Evolutionary conservation across 495 filamentous ascomycete genomes (phyloP), one percentile per base, ranked within the genome.

Genomic region (Hyphodiscus hymeniophilus): DNA sequence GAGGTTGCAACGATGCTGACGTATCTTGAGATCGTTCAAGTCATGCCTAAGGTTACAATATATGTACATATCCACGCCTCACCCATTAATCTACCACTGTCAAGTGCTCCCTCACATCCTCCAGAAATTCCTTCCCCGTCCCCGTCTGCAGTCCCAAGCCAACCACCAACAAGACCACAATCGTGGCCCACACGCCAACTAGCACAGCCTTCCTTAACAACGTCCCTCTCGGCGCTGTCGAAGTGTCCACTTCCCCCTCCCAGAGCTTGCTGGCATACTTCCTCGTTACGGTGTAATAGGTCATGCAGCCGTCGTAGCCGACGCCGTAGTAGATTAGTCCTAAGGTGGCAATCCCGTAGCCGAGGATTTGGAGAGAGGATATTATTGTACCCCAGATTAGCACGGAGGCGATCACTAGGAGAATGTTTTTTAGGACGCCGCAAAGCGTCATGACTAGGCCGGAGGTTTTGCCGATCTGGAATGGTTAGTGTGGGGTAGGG

Each of bases 351-450:
- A 85, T 73, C 50, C 58, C 56, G 67, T 87, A 87, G 35, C 84
- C 84, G 44, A 82, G 52, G 43, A 75, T 66, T 56, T 89, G 84
- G 28, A 85, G 59, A 1, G 57, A 45, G 3, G 74, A 65, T 48
- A 87, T 70, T 16, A 67, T 64, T 18, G 82, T 84, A 42, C 71
- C 66, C 77, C 81, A 87, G 60, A 87, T 73, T 31, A 81, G 44
- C 52, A 86, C 76, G 13, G 79, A 80, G 18, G 70, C 69, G 23
- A 74, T 56, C 46, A 88, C 80, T 21, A 89, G 74, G 30, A 87
- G 66, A 55, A 87, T 85, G 60, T 86, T 84, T 59, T 88, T 88
- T 44, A 87, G 75, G 49, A 87, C 80, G 41, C 85, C 83, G 35
- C 77, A 82, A 16, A 89, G 80, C 7, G 82, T 84, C 62, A 86